Conservation (phyloP, 2,329 filamentous ascomycete genomes). For the Epichloe brachyelytri region DNA sequence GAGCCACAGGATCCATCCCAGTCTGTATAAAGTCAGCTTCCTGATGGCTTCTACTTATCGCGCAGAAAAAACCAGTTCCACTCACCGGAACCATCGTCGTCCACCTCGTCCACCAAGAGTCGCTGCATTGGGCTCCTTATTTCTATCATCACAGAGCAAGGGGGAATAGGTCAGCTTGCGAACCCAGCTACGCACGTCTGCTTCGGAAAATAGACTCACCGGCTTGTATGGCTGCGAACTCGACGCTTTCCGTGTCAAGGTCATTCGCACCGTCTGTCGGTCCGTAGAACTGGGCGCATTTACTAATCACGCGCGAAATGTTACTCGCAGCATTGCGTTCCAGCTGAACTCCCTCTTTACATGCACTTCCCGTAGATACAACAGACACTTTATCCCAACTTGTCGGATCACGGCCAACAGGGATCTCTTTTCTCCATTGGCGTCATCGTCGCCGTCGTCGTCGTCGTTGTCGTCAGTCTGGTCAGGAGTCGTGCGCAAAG, state of each 20-base stretch:
- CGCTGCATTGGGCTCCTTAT: constrained; percentile 36
- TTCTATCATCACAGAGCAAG: constrained; percentile 11
- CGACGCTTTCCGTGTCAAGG: constrained; percentile 14
- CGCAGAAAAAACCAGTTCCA: background rate
- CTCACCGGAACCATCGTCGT: constrained; percentile 46
- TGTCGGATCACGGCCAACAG: constrained; percentile 19
- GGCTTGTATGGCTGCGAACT: constrained; percentile 15
- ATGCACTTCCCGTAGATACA: constrained; percentile 33
- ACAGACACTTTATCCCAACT: constrained; percentile 32
- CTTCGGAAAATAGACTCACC: constrained; percentile 12
- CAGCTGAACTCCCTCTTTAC: constrained; percentile 29
- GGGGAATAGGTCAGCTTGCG: background rate
- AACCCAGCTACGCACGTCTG: background rate
- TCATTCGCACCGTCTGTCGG: constrained; percentile 17
- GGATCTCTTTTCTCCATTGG: background rate
- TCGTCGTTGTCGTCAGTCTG: background rate
- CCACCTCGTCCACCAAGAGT: constrained; percentile 43
- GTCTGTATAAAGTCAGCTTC: constrained; percentile 23
- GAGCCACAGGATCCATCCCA: constrained; percentile 43
- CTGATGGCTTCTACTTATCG: background rate
- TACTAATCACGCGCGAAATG: constrained; percentile 29
- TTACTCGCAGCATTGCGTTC: constrained; percentile 27
- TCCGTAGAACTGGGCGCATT: constrained; percentile 29
- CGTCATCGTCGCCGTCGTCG: background rate
- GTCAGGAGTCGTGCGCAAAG: constrained; percentile 6